Base-by-base conservation (phyloP, 2,329 filamentous ascomycete species). In the Dichotomopilus funicola region DNA sequence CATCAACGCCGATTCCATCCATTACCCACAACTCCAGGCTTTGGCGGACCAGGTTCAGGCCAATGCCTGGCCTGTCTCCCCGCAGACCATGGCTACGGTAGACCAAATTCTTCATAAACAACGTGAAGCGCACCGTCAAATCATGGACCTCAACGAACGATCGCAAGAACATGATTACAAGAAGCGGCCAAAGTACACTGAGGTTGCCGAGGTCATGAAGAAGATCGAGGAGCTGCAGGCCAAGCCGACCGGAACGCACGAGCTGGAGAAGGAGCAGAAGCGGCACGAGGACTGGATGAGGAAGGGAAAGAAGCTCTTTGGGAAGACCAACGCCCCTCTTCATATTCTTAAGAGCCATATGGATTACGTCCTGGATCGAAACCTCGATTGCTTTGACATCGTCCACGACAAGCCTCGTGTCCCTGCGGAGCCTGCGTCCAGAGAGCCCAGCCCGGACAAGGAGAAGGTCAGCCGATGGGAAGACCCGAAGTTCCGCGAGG, bases 221-320 rank as follows among this genome's bases (percentile, higher is more conserved):
- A 87, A 87, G 58, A 74, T 99, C 10, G 88, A 90, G 56, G 89
- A 94, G 52, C 79, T 97, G 8, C 95, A 96, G 64, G 95, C 90
- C 60, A 96, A 96, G 67, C 94, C 94, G 0, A 82, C 82, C 42
- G 94, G 94, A 2, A 95, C 92, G 0, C 80, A 95, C 37, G 94
- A 99, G 65, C 80, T 99, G 4, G 94, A 99, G 67, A 91, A 90
- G 61, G 91, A 97, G 69, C 88, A 94, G 62, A 95, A 94, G 68
- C 85, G 89, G 6, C 94, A 97, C 63, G 94, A 99, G 68, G 94
- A 99, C 70, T 99, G 94, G 94, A 99, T 99, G 92, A 83, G 94
- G 36, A 90, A 90, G 66, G 94, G 94, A 50, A 99, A 99, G 74
- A 96, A 96, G 70, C 74, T 99, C 0, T 99, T 99, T 67, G 94